Evolutionary conservation across 148 eudicot genomes (phyloP), one percentile per base, ranked within the genome.

Genomic region (Beta vulgaris): DNA sequence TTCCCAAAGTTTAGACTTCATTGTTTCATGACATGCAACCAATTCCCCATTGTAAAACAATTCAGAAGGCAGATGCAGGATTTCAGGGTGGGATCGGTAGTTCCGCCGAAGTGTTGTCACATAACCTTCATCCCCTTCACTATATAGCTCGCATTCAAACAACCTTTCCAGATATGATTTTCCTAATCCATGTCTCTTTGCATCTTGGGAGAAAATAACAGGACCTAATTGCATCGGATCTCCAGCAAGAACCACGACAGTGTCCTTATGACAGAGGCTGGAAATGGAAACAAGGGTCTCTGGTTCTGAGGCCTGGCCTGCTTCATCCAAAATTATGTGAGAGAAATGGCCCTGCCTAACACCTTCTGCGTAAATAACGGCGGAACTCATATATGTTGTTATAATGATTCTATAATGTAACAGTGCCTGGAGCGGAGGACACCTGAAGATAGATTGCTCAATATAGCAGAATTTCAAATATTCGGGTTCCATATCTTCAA

Each of bases 271-370:
- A 68, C 82, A 81, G 73, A 92, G 88, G 55, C 86, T 81, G 44
- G 99, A 88, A 6, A 95, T 72, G 32, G 99, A 97, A 79, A 95
- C 81, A 92, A 95, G 91, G 40, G 98, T 88, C 79, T 95, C 99
- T 2, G 99, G 98, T 85, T 95, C 99, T 7, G 99, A 92, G 75
- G 99, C 99, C 77, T 95, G 99, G 69, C 97, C 99, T 10, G 98
- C 98, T 86, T 92, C 98, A 44, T 95, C 99, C 71, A 95, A 70
- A 75, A 95, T 89, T 54, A 95, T 83, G 74, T 95, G 90, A n/a
- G 99, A 87, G 82, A 95, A 95, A 74, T 92, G 90, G 40, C 90
- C 90, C 31, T 69, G 70, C 63, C 23, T 73, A 42, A 92, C 64
- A 32, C 98, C 99, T 88, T 86, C 94, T 4, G 89, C 76, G 62